phyloP scores from a whole-genome alignment of 2,329 filamentous ascomycete species.

The Fusarium mundagurra region DNA sequence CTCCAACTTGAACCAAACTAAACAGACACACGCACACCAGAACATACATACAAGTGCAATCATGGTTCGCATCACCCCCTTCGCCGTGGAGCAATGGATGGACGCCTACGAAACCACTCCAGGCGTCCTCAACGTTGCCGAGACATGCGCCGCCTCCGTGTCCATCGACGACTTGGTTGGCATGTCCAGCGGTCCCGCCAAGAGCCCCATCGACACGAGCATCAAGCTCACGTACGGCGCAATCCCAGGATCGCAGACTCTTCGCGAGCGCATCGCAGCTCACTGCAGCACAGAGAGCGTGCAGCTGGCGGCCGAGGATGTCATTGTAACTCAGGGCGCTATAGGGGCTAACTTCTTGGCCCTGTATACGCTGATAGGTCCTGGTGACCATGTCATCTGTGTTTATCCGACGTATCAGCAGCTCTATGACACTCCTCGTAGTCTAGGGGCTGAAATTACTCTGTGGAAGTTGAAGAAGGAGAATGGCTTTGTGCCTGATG shows the following conservation, averaged over 20 bases:
- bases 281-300: slow-evolving; percentile 69
- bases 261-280: slow-evolving; percentile 72
- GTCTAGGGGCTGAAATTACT: slow-evolving; percentile 79
- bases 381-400: slow-evolving; percentile 85
- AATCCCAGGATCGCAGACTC: slow-evolving; percentile 72
- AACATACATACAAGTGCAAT: not conserved
- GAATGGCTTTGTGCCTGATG: slow-evolving; percentile 72
- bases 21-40: too few relatives aligned
- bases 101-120: slow-evolving; percentile 66
- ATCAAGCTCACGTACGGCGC: slow-evolving; percentile 76
- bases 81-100: slow-evolving; percentile 81
- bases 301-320: slow-evolving; percentile 62
- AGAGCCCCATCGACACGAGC: slow-evolving; percentile 60
- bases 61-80: slow-evolving; percentile 68
- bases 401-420: slow-evolving; percentile 91
- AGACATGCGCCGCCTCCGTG: slow-evolving; percentile 82
- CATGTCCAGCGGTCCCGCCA: slow-evolving; percentile 51
- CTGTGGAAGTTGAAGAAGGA: slow-evolving; percentile 76
- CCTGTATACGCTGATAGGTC: slow-evolving; percentile 75
- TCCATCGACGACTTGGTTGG: slow-evolving; percentile 73
- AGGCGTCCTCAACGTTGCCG: slow-evolving; percentile 75
- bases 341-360: slow-evolving; percentile 84
- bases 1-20: not conserved
- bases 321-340: slow-evolving; percentile 81
- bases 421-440: slow-evolving; percentile 78